Base-by-base conservation (phyloP, 176 grass and related monocot species). In the Bolboschoenus planiculmis region DNA sequence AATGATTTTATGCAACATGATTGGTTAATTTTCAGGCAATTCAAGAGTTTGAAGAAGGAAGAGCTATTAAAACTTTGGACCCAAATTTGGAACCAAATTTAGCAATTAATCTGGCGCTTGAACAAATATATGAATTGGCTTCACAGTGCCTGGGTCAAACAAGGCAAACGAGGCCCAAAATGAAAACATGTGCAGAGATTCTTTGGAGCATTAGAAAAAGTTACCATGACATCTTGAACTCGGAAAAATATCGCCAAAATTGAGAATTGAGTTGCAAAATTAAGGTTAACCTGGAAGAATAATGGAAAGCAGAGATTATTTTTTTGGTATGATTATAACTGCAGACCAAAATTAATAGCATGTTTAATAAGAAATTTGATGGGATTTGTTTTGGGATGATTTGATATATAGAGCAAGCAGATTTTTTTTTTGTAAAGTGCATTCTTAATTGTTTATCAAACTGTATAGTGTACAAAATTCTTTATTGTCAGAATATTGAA, bases 171-270 rank as follows among this genome's bases (percentile, higher is more conserved):
- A 27, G 86, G 7, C 86, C 86, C 1, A 80, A 15, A 39, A 88
- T 88, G 86, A 78, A 66, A 24, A 71, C 43, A 51, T 84, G 86
- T 50, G 81, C 71, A 40, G 59, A 88, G 42, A 79, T 88, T 7
- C 62, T 88, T 39, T 88, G 86, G 86, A 46, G 33, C 29, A 79
- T 88, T 24, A 75, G 70, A 44, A 88, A 84, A 71, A 34, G 76
- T 33, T 84, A 84, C 26, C 27, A 31, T 15, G 67, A 83, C 10
- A 23, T 75, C 2, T 27, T 80, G 70, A 83, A 76, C 0, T 79
- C 71, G 3, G 43, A 79, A 65, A 65, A 65, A 48, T 36, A 48
- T 16, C 56, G 0, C 57, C 37, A 51, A 65, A 82, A 18, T 63
- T 18, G 26, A 82, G 39, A 1, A 65, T 27, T 65, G 23, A 82